Evolutionary conservation across 805 yeast genomes (phyloP).

Genomic region (Wickerhamomyces subpelliculosus): DNA sequence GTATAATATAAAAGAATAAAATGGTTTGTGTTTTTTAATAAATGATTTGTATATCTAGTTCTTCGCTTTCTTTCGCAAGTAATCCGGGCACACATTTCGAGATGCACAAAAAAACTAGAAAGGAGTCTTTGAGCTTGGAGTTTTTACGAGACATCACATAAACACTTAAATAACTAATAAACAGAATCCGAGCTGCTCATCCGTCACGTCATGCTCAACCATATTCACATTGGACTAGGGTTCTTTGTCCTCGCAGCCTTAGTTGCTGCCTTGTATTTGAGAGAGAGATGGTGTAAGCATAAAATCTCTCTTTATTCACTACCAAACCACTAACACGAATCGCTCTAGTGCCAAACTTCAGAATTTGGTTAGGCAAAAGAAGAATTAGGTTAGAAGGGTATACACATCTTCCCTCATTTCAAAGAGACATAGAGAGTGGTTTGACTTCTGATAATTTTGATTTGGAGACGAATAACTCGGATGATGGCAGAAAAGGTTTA

Average conservation of each 20-base stretch:
- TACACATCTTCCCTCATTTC: slow-evolving; percentile 25
- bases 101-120: too few relatives aligned
- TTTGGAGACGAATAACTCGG: slow-evolving; percentile 36
- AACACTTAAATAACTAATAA: too few relatives aligned
- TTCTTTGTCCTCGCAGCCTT: not conserved
- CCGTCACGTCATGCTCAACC: too few relatives aligned
- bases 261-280: slow-evolving; percentile 4
- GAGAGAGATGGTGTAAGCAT: slow-evolving; percentile 14
- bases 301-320: not conserved
- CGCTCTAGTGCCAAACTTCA: not conserved
- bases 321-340: not conserved
- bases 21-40: too few relatives aligned
- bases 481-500: slow-evolving; percentile 58
- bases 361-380: slow-evolving; percentile 1
- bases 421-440: slow-evolving; percentile 50
- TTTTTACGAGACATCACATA: too few relatives aligned
- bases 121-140: too few relatives aligned
- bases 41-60: too few relatives aligned
- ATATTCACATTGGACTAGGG: too few relatives aligned
- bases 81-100: too few relatives aligned
- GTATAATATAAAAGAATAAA: too few relatives aligned
- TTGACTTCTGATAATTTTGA: slow-evolving; percentile 54
- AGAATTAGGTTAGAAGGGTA: slow-evolving; percentile 21
- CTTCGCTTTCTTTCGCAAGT: too few relatives aligned
- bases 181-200: too few relatives aligned